phyloP scores from a whole-genome alignment of 75 land plant genomes.

The Gnetum montanum region DNA sequence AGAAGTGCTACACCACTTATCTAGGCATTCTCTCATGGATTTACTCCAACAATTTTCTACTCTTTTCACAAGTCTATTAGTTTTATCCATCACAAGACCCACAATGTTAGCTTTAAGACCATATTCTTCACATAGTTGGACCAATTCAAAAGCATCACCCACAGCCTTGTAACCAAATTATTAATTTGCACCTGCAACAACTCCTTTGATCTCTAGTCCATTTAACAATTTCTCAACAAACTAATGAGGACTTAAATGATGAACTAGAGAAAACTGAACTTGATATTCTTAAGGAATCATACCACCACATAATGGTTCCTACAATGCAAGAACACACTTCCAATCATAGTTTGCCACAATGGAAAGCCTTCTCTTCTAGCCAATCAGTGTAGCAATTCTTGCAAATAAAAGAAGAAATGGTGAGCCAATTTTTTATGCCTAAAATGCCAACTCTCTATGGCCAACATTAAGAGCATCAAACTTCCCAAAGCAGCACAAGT shows the following conservation, averaged over 20 bases:
- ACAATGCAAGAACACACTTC: slow-evolving; percentile 71
- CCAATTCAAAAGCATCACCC: slow-evolving; percentile 82
- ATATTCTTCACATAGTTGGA: slow-evolving; percentile 62
- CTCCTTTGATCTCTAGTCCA: slow-evolving; percentile 54
- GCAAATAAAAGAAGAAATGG: no score
- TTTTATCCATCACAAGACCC: slow-evolving; percentile 74
- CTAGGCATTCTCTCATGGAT: slow-evolving; percentile 64
- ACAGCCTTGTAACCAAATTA: slow-evolving; percentile 96
- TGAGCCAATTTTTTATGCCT: no score
- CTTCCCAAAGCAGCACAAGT: no score
- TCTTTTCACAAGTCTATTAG: slow-evolving; percentile 11
- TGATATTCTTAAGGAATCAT: slow-evolving; percentile 49
- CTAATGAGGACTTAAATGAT: slow-evolving; percentile 64
- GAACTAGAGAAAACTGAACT: slow-evolving; percentile 75
- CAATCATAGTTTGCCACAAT: slow-evolving; percentile 88
- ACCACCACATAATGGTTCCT: slow-evolving; percentile 67
- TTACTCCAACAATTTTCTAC: not conserved
- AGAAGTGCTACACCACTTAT: no score
- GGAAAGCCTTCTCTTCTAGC: slow-evolving; percentile 85
- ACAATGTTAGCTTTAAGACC: slow-evolving; percentile 69
- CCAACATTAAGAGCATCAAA: no score
- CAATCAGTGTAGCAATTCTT: no score
- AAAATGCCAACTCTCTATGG: no score
- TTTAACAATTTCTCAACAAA: slow-evolving; percentile 84
- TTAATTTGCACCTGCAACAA: slow-evolving; percentile 85